A percentile compares a stretch with the other conserved stretches of the same genome.
Conservation (phyloP, 352 stramenopile genomes). For the Globisporangium paroecandrum region DNA sequence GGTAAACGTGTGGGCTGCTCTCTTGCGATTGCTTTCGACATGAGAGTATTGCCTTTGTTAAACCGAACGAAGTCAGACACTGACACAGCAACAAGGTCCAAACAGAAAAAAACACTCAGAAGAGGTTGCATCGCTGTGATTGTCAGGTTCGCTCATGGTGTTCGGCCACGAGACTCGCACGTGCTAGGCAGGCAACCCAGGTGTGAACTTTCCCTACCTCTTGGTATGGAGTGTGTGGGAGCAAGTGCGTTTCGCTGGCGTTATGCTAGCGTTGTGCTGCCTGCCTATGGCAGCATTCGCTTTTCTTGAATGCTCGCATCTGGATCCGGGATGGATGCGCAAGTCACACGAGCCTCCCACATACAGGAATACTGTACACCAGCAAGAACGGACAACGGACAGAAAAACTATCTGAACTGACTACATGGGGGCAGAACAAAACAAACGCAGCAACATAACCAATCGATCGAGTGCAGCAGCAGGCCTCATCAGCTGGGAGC, state of each 20-base stretch:
- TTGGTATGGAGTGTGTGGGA: neutral
- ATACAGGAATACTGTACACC: neutral
- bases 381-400: neutral
- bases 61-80: neutral
- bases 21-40: neutral
- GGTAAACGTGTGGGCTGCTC: neutral
- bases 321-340: neutral
- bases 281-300: neutral
- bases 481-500: neutral
- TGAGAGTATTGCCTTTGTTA: no score
- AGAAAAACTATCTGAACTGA: neutral
- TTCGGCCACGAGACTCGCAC: no score
- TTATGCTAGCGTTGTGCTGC: neutral
- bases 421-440: neutral
- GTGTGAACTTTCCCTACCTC: no score
- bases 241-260: neutral
- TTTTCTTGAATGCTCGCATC: neutral
- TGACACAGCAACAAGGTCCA: neutral
- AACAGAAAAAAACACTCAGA: neutral
- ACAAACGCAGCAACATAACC: neutral
- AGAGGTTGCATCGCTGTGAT: no score
- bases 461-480: neutral
- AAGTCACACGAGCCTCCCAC: neutral
- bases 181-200: no score
- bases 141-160: no score